Conservation (phyloP, 129 eudicot species). For the Glebionis coronaria region DNA sequence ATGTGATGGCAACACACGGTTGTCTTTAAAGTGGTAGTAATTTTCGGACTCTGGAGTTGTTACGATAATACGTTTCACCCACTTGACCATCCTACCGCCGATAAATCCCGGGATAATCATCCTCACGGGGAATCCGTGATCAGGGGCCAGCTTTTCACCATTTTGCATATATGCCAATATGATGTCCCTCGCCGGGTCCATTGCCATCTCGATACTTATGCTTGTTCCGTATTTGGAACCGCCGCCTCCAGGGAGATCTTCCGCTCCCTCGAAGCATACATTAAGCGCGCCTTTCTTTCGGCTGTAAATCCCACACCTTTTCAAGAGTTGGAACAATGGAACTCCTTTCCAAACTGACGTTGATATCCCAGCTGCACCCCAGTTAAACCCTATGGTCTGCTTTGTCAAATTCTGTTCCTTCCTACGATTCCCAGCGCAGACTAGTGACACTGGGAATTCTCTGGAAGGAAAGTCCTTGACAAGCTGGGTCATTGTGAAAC, state of each 20-base stretch:
- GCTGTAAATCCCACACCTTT: slow-evolving; percentile 61
- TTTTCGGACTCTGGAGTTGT: slow-evolving; percentile 67
- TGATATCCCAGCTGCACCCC: slow-evolving; percentile 88
- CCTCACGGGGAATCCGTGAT: slow-evolving; percentile 91
- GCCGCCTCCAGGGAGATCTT: slow-evolving; percentile 90
- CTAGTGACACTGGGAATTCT: slow-evolving; percentile 72
- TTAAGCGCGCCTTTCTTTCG: slow-evolving; percentile 63
- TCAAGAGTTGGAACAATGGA: slow-evolving; percentile 53
- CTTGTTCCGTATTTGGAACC: slow-evolving; percentile 93
- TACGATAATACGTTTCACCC: slow-evolving; percentile 79
- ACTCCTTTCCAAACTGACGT: slow-evolving; percentile 93
- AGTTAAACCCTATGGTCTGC: slow-evolving; percentile 80
- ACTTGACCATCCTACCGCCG: slow-evolving; percentile 97
- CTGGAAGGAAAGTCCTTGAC: slow-evolving; percentile 47
- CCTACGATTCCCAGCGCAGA: slow-evolving; percentile 89
- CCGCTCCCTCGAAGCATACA: slow-evolving; percentile 93
- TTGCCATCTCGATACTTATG: slow-evolving; percentile 61
- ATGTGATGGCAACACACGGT: slow-evolving; percentile 87
- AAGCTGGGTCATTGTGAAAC: slow-evolving; percentile 66
- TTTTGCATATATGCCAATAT: slow-evolving; percentile 92
- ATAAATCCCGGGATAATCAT: slow-evolving; percentile 88
- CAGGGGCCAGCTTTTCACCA: slow-evolving; percentile 66
- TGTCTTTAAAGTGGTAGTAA: slow-evolving; percentile 82
- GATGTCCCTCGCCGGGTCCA: slow-evolving; percentile 83
- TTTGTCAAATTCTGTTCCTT: slow-evolving; percentile 85